These are phyloP conservation scores for Pythium aquatile DNA, from an alignment of 352 stramenopile species.

Conservation along the genomic window DNA sequence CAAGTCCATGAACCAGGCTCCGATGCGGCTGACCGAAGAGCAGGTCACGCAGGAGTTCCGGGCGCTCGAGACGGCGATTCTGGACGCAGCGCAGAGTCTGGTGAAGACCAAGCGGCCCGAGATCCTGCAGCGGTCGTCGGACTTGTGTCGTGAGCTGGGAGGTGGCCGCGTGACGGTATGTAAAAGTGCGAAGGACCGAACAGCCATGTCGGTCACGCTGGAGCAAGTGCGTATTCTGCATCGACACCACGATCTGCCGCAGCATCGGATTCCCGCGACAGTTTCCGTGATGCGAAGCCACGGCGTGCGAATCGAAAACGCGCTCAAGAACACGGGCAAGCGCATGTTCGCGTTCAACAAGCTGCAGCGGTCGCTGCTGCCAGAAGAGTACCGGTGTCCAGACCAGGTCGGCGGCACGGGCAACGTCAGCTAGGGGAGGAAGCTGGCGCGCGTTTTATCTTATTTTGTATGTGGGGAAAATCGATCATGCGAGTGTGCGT, in stretches of 20 bases:
- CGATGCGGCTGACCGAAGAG: slow-evolving; percentile 65
- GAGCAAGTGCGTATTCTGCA: slow-evolving; percentile 91
- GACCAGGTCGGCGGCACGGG: slow-evolving; percentile 80
- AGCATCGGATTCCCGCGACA: slow-evolving; percentile 70
- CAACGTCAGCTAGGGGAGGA: slow-evolving; percentile 67
- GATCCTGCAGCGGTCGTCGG: slow-evolving; percentile 78
- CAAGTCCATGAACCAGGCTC: slow-evolving; percentile 49
- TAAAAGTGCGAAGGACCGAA: slow-evolving; percentile 97
- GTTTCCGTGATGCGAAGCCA: slow-evolving; percentile 88
- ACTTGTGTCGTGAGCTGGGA: slow-evolving; percentile 84
- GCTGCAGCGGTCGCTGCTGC: slow-evolving; percentile 82
- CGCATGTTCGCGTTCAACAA: slow-evolving; percentile 89
- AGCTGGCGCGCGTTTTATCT: neutral
- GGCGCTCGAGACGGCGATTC: slow-evolving; percentile 56
- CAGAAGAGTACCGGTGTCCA: slow-evolving; percentile 84
- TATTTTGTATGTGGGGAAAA: slow-evolving; percentile 10
- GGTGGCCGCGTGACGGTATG: slow-evolving; percentile 94
- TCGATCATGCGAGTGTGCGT: neutral
- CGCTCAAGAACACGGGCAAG: slow-evolving; percentile 89
- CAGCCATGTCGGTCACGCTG: slow-evolving; percentile 96
- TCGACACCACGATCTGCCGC: slow-evolving; percentile 76
- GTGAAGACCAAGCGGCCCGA: slow-evolving; percentile 87
- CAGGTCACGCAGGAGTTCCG: slow-evolving; percentile 70
- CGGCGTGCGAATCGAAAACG: slow-evolving; percentile 87
- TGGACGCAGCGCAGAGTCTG: slow-evolving; percentile 77